Percentiles rank a stretch among this genome's conserved stretches.
Evolutionary conservation across 78 protist species (phyloP).

Genomic region (Bigelowiella natans): DNA sequence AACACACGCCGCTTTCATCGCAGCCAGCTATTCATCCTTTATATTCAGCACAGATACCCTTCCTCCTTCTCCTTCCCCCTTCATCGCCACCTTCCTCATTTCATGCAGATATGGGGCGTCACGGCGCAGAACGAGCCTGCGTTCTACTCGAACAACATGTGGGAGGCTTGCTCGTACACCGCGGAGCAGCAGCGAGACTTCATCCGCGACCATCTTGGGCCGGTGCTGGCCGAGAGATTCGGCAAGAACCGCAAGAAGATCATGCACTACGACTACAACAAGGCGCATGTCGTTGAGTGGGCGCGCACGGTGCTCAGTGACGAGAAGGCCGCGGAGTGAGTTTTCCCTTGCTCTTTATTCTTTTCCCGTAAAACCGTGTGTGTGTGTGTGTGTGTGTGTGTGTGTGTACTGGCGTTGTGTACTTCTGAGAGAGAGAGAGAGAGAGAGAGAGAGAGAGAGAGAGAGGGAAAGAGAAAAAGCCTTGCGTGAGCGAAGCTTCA

Average conservation of each 20-base stretch:
- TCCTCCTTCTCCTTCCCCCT: too few species aligned
- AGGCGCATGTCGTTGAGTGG: background rate
- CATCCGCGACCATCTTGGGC: background rate
- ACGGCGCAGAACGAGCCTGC: slow-evolving; percentile 16
- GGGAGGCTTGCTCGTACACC: slow-evolving; percentile 1
- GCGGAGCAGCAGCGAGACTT: background rate
- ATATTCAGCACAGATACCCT: too few species aligned
- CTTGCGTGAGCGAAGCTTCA: too few species aligned
- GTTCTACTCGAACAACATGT: background rate
- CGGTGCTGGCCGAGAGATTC: background rate
- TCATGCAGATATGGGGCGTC: background rate
- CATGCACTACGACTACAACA: background rate
- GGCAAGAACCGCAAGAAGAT: background rate
- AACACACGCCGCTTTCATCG: too few species aligned
- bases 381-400: too few species aligned
- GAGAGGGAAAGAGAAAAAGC: too few species aligned
- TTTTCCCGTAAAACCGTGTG: too few species aligned
- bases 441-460: too few species aligned
- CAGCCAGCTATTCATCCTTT: too few species aligned
- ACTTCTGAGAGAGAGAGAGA: too few species aligned
- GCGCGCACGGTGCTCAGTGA: background rate
- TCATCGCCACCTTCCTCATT: background rate
- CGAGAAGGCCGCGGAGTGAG: background rate
- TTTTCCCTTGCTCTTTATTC: background rate
- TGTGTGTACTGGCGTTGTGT: too few species aligned